These are phyloP conservation scores for Arxiozyma slooffiae DNA, from an alignment of 1,139 yeast genomes.

Conservation along the genomic window DNA sequence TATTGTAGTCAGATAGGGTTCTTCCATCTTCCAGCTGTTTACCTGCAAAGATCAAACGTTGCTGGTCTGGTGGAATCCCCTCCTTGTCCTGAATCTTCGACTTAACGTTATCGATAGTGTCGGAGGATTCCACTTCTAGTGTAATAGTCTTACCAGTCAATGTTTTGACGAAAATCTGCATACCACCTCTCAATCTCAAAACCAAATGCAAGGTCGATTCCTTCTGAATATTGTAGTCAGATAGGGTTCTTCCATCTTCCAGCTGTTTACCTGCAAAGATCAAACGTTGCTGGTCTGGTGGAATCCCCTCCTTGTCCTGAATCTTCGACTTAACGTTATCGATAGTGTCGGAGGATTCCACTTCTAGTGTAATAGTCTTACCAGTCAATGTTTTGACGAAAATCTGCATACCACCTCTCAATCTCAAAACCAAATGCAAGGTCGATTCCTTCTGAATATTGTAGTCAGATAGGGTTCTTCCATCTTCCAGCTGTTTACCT, in stretches of 20 bases:
- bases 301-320: conserved; percentile 97
- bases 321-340: conserved; percentile 93
- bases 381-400: conserved; percentile 58
- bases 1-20: conserved; percentile 57
- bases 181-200: conserved; percentile 55
- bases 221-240: conserved; percentile 60
- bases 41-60: conserved; percentile 97
- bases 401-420: conserved; percentile 52
- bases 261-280: conserved; percentile 97
- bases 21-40: conserved; percentile 75
- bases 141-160: conserved; percentile 65
- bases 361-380: conserved; percentile 61
- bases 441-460: conserved; percentile 61
- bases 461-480: conserved; percentile 58
- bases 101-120: conserved; percentile 77
- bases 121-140: conserved; percentile 60
- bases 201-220: conserved; percentile 53
- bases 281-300: conserved; percentile 97
- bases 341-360: conserved; percentile 63
- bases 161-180: conserved; percentile 54
- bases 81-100: conserved; percentile 97
- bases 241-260: conserved; percentile 58
- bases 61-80: conserved; percentile 98
- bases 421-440: conserved; percentile 45
- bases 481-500: conserved; percentile 84